phyloP scores from a whole-genome alignment of 306 rosid genomes.

The Oxytropis ochrocephala region DNA sequence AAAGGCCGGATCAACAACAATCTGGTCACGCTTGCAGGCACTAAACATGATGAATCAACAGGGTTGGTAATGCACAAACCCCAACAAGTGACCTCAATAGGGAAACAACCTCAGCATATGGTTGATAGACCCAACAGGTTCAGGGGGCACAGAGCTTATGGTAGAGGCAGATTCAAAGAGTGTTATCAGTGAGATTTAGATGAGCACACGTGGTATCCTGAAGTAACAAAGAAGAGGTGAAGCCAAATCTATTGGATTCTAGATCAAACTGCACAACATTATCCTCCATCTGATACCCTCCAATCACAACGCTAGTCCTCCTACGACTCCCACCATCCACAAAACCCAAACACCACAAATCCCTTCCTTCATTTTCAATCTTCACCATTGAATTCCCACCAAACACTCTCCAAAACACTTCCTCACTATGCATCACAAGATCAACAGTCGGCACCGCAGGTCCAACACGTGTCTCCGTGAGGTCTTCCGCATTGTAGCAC shows the following conservation, averaged over 20 bases:
- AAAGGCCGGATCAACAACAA: too few species aligned
- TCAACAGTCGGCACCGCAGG: conserved; percentile 50
- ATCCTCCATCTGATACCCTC: conserved; percentile 62
- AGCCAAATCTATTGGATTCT: conserved; percentile 37
- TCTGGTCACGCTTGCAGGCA: too few species aligned
- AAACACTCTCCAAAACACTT: conserved; percentile 45
- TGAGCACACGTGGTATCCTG: conserved; percentile 18
- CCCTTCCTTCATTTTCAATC: conserved; percentile 26
- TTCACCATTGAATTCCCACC: conserved; percentile 59
- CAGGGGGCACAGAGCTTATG: too few species aligned
- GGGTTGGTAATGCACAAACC: too few species aligned
- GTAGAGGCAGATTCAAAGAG: too few species aligned
- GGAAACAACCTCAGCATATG: too few species aligned
- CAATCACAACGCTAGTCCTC: conserved; percentile 46
- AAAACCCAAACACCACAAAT: conserved; percentile 50
- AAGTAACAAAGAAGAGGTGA: conserved; percentile 34
- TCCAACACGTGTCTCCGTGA: conserved; percentile 36
- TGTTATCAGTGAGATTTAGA: background rate
- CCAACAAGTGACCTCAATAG: too few species aligned
- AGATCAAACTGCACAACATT: conserved; percentile 58
- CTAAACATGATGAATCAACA: too few species aligned
- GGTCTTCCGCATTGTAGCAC: conserved; percentile 25
- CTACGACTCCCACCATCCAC: conserved; percentile 43
- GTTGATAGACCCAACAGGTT: too few species aligned
- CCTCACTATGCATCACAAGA: conserved; percentile 41